phyloP scores from a whole-genome alignment of 2,329 filamentous ascomycete genomes.

The Emergomyces orientalis region DNA sequence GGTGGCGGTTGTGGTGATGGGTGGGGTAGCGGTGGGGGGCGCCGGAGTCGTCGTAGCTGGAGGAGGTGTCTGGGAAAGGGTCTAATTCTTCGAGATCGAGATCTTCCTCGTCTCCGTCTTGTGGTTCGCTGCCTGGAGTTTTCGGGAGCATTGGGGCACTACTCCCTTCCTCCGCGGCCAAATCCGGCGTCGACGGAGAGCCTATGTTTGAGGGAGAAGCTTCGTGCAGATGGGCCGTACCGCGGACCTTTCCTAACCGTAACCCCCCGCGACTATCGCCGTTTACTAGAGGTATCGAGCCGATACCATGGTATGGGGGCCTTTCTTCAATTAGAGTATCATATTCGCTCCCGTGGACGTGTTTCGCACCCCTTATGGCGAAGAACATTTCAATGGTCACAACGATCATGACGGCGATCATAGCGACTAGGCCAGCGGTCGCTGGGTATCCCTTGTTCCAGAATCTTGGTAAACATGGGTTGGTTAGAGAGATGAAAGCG shows the following conservation, averaged over 20 bases:
- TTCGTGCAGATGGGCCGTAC: neutral
- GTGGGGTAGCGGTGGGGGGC: neutral
- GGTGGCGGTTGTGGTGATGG: slow-evolving; percentile 11
- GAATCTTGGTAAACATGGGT: slow-evolving; percentile 62
- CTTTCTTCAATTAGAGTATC: slow-evolving; percentile 34
- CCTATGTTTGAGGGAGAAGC: neutral
- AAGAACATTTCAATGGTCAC: slow-evolving; percentile 84
- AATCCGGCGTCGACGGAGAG: slow-evolving; percentile 7
- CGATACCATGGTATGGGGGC: neutral
- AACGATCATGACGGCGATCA: slow-evolving; percentile 72
- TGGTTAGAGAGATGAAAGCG: slow-evolving; percentile 51
- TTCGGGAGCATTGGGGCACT: slow-evolving; percentile 14
- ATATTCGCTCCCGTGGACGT: slow-evolving; percentile 48
- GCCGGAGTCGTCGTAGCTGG: slow-evolving; percentile 7
- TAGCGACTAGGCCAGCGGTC: slow-evolving; percentile 71
- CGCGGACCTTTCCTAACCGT: slow-evolving; percentile 9
- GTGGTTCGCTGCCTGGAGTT: slow-evolving; percentile 16
- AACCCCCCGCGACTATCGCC: slow-evolving; percentile 16
- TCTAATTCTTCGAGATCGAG: slow-evolving; percentile 50
- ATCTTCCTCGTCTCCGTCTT: slow-evolving; percentile 49
- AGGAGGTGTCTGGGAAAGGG: slow-evolving; percentile 21
- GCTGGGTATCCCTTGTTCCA: slow-evolving; percentile 73
- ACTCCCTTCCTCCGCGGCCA: slow-evolving; percentile 16
- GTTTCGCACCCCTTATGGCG: slow-evolving; percentile 57
- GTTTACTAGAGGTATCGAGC: slow-evolving; percentile 3